Percentiles rank a stretch among this genome's conserved stretches.
phyloP scores from a whole-genome alignment of 768 basidiomycete species.

The Tephrocybe rancida region DNA sequence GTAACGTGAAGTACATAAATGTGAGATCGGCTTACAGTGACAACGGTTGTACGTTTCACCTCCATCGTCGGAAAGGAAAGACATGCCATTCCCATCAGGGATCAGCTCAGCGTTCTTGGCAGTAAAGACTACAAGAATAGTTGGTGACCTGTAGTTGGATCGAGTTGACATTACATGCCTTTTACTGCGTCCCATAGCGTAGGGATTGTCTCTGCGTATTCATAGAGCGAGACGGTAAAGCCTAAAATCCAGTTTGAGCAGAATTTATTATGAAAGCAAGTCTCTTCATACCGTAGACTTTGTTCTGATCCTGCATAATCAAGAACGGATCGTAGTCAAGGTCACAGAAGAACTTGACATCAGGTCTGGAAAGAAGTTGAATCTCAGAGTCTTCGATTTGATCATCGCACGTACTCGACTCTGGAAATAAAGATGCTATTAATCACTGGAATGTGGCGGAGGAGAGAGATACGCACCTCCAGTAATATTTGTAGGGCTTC shows the following conservation, averaged over 20 bases:
- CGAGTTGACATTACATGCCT: constrained; percentile 36
- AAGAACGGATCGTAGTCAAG: constrained; percentile 87
- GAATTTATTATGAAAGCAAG: neutral
- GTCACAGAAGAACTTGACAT: constrained; percentile 87
- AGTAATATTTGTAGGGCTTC: constrained; percentile 84
- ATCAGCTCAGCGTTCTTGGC: constrained; percentile 60
- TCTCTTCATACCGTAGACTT: constrained; percentile 71
- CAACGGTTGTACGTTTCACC: constrained; percentile 77
- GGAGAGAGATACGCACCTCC: constrained; percentile 46
- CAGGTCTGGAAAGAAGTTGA: constrained; percentile 54
- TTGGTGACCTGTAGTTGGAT: too few species aligned
- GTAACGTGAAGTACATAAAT: neutral
- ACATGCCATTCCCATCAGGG: constrained; percentile 73
- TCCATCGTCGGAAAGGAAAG: constrained; percentile 78
- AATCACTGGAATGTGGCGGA: neutral
- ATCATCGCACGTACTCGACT: constrained; percentile 42
- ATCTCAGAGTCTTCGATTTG: constrained; percentile 1
- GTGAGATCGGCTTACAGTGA: constrained; percentile 51
- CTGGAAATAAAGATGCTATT: constrained; percentile 22
- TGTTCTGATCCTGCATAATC: constrained; percentile 82
- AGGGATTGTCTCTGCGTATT: constrained; percentile 84
- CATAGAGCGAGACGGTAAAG: constrained; percentile 82
- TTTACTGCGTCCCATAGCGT: constrained; percentile 82
- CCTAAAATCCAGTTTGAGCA: constrained; percentile 38
- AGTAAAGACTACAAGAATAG: constrained; percentile 65